A percentile compares a stretch with the other conserved stretches of the same genome.
phyloP scores from a whole-genome alignment of 2,329 filamentous ascomycete species.

The Hypomyces rosellus region DNA sequence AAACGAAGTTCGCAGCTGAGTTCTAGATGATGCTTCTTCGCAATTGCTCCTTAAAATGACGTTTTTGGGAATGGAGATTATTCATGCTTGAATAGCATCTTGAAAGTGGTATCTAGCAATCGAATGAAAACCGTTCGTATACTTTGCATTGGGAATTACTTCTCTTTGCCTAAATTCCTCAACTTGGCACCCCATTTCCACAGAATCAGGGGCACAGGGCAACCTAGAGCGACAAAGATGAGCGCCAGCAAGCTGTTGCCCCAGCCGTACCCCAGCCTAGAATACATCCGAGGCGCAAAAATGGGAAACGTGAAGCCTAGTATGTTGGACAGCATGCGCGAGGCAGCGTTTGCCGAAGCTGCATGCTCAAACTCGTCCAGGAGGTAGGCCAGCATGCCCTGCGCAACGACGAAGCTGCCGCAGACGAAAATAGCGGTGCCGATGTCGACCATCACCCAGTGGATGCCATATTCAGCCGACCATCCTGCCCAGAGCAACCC shows the following conservation, averaged over 20 bases:
- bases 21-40: too few relatives aligned
- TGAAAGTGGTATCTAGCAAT: too few relatives aligned
- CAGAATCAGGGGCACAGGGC: constrained; percentile 1
- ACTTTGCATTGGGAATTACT: too few relatives aligned
- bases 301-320: constrained; percentile 51
- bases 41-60: too few relatives aligned
- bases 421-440: constrained; percentile 48
- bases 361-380: constrained; percentile 41
- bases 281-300: constrained; percentile 38
- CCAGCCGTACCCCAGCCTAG: constrained; percentile 41
- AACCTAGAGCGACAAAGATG: constrained; percentile 33
- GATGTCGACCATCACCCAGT: constrained; percentile 55
- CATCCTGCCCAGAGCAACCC: constrained; percentile 37
- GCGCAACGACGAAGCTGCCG: constrained; percentile 47
- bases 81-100: too few relatives aligned
- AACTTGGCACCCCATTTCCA: neutral
- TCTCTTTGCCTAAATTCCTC: too few relatives aligned
- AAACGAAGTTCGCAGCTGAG: too few relatives aligned
- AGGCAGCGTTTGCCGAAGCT: constrained; percentile 41
- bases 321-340: constrained; percentile 46
- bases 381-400: constrained; percentile 48
- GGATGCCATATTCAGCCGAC: constrained; percentile 40
- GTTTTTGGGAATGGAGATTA: too few relatives aligned
- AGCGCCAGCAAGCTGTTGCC: constrained; percentile 40
- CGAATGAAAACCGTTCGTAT: too few relatives aligned